Evolutionary conservation across 768 basidiomycete genomes (phyloP).

Genomic region (Russula sp.): DNA sequence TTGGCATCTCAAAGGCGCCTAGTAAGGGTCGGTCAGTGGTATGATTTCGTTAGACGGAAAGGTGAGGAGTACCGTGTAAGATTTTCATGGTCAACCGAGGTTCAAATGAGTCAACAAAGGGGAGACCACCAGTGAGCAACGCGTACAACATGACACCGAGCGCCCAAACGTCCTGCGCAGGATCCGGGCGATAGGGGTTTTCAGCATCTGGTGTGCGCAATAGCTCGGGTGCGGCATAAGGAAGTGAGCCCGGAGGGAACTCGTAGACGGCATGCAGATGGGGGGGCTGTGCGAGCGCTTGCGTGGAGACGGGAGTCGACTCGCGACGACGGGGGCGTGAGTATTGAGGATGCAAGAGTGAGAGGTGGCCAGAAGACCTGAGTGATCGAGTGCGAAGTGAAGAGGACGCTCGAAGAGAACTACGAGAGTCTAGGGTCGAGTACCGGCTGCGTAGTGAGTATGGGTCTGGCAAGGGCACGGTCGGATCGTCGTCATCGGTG

Average conservation of each 20-base stretch:
- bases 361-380: slow-evolving; percentile 28
- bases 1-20: slow-evolving; percentile 62
- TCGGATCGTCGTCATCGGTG: slow-evolving; percentile 3
- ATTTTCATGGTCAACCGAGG: slow-evolving; percentile 91
- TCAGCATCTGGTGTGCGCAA: slow-evolving; percentile 51
- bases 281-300: slow-evolving; percentile 25
- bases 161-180: slow-evolving; percentile 95
- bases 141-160: slow-evolving; percentile 86
- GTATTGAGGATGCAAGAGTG: slow-evolving; percentile 35
- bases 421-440: background rate
- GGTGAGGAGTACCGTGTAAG: slow-evolving; percentile 56
- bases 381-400: slow-evolving; percentile 9
- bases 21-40: slow-evolving; percentile 17
- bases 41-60: slow-evolving; percentile 16
- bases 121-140: slow-evolving; percentile 77
- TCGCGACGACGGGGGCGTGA: slow-evolving; percentile 45
- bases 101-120: slow-evolving; percentile 87
- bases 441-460: background rate
- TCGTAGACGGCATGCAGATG: slow-evolving; percentile 32
- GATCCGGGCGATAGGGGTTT: slow-evolving; percentile 40
- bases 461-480: background rate
- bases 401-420: background rate
- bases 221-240: slow-evolving; percentile 88
- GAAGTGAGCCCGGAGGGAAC: slow-evolving; percentile 79
- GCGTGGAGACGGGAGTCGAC: slow-evolving; percentile 38